phyloP scores from a whole-genome alignment of 306 rosid species.

The Inga laurina region DNA sequence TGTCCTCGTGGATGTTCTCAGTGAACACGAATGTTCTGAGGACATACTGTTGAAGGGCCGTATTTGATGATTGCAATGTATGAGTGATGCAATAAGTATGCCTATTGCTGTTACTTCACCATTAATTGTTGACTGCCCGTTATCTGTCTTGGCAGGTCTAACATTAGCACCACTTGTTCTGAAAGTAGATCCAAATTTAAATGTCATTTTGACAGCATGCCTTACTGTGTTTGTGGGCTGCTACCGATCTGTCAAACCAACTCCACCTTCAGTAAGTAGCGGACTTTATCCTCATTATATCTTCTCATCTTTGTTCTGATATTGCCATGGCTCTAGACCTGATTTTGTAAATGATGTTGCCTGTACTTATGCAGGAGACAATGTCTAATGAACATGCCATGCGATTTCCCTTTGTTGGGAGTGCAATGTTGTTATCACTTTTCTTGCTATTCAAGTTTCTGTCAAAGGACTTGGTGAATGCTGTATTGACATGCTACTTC shows the following conservation, averaged over 20 bases:
- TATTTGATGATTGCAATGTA: background rate
- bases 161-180: constrained; percentile 89
- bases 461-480: constrained; percentile 97
- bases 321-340: background rate
- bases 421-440: constrained; percentile 96
- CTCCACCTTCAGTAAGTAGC: constrained; percentile 85
- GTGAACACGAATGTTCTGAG: background rate
- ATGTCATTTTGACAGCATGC: constrained; percentile 86
- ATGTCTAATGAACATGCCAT: constrained; percentile 99
- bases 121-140: background rate
- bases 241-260: constrained; percentile 93
- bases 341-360: constrained; percentile 21
- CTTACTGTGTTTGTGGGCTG: constrained; percentile 94
- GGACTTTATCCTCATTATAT: background rate
- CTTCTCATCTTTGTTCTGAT: background rate
- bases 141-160: constrained; percentile 65
- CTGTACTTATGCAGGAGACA: constrained; percentile 76
- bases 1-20: background rate
- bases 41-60: background rate
- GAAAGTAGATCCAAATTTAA: constrained; percentile 88
- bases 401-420: constrained; percentile 99
- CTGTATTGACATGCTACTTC: constrained; percentile 93
- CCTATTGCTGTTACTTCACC: background rate
- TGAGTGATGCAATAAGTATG: background rate
- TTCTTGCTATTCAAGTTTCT: constrained; percentile 96